Percentiles rank a stretch among this genome's conserved stretches.
These are phyloP conservation scores for Termitomyces sp. DNA, from an alignment of 768 basidiomycete genomes.

Conservation along the genomic window DNA sequence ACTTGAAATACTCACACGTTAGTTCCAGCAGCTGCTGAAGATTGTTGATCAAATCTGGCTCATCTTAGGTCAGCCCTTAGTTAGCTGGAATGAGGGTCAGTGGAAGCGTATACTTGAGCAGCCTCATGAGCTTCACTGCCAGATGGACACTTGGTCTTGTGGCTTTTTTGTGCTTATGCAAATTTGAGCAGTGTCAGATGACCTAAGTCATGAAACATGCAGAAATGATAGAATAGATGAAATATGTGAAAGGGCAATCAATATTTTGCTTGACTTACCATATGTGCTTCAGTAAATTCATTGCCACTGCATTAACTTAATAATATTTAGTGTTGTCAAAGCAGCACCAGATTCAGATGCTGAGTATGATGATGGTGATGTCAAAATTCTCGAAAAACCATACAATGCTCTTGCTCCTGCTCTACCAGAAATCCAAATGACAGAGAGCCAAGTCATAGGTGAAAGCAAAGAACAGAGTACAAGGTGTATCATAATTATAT, in stretches of 20 bases:
- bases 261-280: neutral
- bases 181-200: neutral
- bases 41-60: neutral
- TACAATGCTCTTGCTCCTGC: neutral
- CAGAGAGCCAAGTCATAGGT: neutral
- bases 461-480: neutral
- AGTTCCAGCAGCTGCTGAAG: neutral
- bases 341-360: neutral
- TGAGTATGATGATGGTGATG: neutral
- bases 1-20: too few species aligned
- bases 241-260: neutral
- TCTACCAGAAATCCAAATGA: neutral
- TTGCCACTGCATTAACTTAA: neutral
- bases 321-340: neutral
- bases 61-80: neutral
- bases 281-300: neutral
- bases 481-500: neutral
- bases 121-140: neutral
- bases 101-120: neutral
- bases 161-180: neutral
- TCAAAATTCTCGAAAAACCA: neutral
- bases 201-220: neutral
- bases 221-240: neutral
- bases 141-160: neutral
- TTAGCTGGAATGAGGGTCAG: neutral